Base-by-base conservation (phyloP, 495 filamentous ascomycete species). In the Penicillium parvum region DNA sequence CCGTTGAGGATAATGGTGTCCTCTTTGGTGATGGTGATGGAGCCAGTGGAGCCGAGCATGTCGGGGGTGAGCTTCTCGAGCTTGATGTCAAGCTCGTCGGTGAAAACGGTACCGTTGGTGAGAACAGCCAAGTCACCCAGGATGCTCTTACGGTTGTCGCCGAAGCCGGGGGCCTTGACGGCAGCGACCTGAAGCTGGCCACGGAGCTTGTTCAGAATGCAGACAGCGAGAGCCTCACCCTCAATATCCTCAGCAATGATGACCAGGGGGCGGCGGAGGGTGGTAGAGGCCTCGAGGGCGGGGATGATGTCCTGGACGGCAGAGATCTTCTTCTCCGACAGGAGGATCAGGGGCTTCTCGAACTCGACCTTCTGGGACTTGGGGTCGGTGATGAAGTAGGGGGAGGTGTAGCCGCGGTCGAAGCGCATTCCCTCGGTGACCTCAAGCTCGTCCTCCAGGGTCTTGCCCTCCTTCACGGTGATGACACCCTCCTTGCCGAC, bases 321-420 rank as follows among this genome's bases (percentile, higher is more conserved):
- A 33, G 92, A 97, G 71, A 98, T 98, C 83, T 98, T 98, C 86
- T 96, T 96, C 82, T 98, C 94, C 16, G 91, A 96, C 28, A 98
- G 85, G 17, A 98, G 85, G 69, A 98, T 89, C 54, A 98, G 74
- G 51, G 92, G 92, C 82, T 97, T 97, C 84, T 98, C 92, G 55
- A 97, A 97, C 76, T 97, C 92, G 40, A 96, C 88, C 83, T 97
- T 98, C 67, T 94, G 88, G 33, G 91, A 61, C 83, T 98, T 98
- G 77, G 89, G 72, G 61, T 98, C 92, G 72, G 92, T 98, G 78
- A 97, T 97, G 82, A 98, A 98, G 83, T 98, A 98, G 54, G 92
- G 87, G 27, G 92, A 98, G 60, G 96, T 92, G 72, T 81, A 98
- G 42, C 92, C 92, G 57, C 92, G 90, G 77, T 98, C 92, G 73